Base-by-base conservation (phyloP, 805 yeast species). In the Wickerhamomyces rabaulensis region DNA sequence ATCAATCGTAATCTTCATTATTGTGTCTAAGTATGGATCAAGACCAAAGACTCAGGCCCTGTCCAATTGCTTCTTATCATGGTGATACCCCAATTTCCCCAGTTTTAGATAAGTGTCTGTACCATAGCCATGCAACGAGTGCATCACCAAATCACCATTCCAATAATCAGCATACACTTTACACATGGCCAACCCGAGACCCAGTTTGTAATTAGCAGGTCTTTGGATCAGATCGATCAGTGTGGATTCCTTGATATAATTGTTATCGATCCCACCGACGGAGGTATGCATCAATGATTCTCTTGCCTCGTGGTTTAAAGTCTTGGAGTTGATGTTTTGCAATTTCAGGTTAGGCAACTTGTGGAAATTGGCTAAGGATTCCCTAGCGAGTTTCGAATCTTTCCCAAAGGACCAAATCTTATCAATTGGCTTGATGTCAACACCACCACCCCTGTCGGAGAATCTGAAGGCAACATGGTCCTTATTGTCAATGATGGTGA, bases 121-220 rank as follows among this genome's bases (percentile, higher is more conserved):
- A 3, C 99, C 99, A 56, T 84, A 88, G 2, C 97, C 97, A 49
- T 89, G 92, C 43, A 92, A 69, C 0, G 95, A 84, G 55, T 83
- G 83, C 75, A 92, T 78, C 49, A 82, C 83, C 43, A 92, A 65
- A 43, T 84, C 87, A 7, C 98, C 98, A 56, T 91, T 94, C 98
- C 98, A 92, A 65, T 92, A 92, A 56, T 92, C 97, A 0, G 96
- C 88, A 61, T 92, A 92, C 0, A 91, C 88, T 55, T 87, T 83
- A 58, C 96, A 86, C 85, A 92, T 82, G 0, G 98, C 97, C 50
- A 92, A 69, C 0, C 97, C 96, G 49, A 92, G 75, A 0, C 97
- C 97, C 25, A 92, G 67, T 44, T 85, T 86, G 56, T 76, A 77
- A 49, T 85, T 77, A 23, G 86, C 81, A 1, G 94, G 86, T 51